Conservation (phyloP, 179 eudicot species). For the Gypsophila paniculata region DNA sequence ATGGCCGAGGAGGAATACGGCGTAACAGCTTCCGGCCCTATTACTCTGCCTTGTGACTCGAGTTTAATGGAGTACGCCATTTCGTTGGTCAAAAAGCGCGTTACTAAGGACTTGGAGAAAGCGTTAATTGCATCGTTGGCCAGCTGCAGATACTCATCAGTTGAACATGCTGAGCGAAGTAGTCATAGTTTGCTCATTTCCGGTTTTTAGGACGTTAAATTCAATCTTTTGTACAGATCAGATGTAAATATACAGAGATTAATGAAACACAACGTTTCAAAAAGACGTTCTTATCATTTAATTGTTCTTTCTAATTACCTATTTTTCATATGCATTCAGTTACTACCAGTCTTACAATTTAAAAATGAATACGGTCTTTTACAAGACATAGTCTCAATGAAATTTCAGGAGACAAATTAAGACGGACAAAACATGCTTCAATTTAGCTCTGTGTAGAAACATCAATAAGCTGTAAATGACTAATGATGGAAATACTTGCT, state of each 20-base stretch:
- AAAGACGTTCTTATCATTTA: no score
- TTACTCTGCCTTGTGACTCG: conserved; percentile 19
- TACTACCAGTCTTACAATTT: no score
- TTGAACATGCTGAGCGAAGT: background rate
- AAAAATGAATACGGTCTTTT: no score
- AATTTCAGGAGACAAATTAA: background rate
- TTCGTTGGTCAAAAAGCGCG: conserved; percentile 14
- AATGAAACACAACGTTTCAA: no score
- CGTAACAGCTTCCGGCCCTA: background rate
- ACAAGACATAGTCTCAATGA: background rate
- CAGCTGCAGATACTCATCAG: background rate
- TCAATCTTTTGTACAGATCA: background rate
- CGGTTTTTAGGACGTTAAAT: background rate
- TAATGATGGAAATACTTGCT: no score
- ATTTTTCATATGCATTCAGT: no score
- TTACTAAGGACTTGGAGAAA: conserved; percentile 19
- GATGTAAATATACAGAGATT: background rate
- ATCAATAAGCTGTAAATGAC: no score
- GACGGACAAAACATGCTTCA: background rate
- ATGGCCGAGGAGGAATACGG: conserved; percentile 38
- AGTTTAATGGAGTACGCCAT: conserved; percentile 27
- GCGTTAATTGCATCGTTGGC: conserved; percentile 16
- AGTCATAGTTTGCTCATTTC: background rate
- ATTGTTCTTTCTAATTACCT: no score
- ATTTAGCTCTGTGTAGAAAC: no score